phyloP scores from a whole-genome alignment of 2,329 filamentous ascomycete species.

The Furcasterigmium sp. region DNA sequence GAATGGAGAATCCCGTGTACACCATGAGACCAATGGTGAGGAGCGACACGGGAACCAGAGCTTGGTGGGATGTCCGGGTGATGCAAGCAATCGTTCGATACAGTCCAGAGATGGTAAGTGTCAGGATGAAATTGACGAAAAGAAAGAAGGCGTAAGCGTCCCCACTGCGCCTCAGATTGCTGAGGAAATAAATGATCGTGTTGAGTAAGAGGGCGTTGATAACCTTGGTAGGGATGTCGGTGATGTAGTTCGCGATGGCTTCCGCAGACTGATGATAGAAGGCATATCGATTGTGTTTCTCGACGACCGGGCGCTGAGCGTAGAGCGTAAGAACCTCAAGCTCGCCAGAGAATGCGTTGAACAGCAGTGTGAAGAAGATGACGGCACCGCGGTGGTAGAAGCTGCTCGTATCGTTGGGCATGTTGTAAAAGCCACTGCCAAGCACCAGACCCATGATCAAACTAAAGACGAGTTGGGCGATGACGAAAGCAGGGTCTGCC shows the following conservation, averaged over 20 bases:
- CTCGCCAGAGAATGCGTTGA: slow-evolving; percentile 22
- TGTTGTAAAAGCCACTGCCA: slow-evolving; percentile 61
- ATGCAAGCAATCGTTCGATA: slow-evolving; percentile 22
- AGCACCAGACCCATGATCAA: slow-evolving; percentile 44
- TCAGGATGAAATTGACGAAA: slow-evolving; percentile 29
- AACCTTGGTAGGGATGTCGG: slow-evolving; percentile 58
- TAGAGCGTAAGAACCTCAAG: slow-evolving; percentile 18
- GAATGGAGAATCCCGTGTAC: slow-evolving; percentile 65
- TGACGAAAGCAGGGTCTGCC: slow-evolving; percentile 60
- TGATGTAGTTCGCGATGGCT: slow-evolving; percentile 58
- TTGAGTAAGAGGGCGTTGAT: slow-evolving; percentile 55
- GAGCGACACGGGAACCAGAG: slow-evolving; percentile 47
- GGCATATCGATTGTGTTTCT: slow-evolving; percentile 21
- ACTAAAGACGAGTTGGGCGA: slow-evolving; percentile 51
- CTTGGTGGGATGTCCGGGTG: slow-evolving; percentile 21
- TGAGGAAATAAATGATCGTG: slow-evolving; percentile 61
- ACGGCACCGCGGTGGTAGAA: slow-evolving; percentile 40
- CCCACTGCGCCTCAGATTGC: slow-evolving; percentile 51
- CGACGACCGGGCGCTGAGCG: slow-evolving; percentile 17
- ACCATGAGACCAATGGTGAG: slow-evolving; percentile 63
- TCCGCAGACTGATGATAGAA: slow-evolving; percentile 37
- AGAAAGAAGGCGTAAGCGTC: slow-evolving; percentile 58
- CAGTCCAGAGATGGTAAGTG: slow-evolving; percentile 21
- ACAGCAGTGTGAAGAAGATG: slow-evolving; percentile 24
- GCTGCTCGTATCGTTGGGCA: slow-evolving; percentile 43